phyloP scores from a whole-genome alignment of 306 rosid species.

The Casuarina cunninghamiana region DNA sequence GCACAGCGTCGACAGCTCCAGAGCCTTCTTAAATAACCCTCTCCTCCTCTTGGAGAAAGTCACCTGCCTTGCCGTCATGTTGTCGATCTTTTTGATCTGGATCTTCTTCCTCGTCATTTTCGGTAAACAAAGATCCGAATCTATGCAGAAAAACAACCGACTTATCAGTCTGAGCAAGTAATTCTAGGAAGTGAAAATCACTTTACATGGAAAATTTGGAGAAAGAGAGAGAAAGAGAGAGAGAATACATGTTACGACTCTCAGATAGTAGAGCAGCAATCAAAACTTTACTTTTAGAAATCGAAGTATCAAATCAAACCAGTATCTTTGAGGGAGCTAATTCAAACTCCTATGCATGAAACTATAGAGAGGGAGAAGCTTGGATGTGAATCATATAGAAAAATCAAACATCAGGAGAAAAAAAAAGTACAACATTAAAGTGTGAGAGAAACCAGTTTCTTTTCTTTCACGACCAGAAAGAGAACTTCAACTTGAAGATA shows the following conservation, averaged over 20 bases:
- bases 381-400: neutral
- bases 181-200: no score
- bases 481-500: neutral
- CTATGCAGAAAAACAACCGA: neutral
- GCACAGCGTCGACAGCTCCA: constrained; percentile 46
- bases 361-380: neutral
- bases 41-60: constrained; percentile 45
- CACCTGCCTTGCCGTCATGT: constrained; percentile 42
- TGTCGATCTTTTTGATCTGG: constrained; percentile 45
- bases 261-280: neutral
- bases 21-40: constrained; percentile 50
- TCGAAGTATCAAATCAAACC: no score
- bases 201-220: no score
- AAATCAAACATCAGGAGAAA: neutral
- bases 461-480: neutral
- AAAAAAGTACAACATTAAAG: neutral
- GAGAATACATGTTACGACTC: no score
- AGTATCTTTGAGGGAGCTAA: no score
- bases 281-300: neutral
- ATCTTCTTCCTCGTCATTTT: constrained; percentile 41
- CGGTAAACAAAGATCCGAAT: neutral
- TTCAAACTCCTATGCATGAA: no score
- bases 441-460: neutral
- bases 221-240: no score
- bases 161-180: neutral